Evolutionary conservation across 257 asterid species (phyloP), one percentile per base, ranked within the genome.

Genomic region (Salvia miltiorrhiza): DNA sequence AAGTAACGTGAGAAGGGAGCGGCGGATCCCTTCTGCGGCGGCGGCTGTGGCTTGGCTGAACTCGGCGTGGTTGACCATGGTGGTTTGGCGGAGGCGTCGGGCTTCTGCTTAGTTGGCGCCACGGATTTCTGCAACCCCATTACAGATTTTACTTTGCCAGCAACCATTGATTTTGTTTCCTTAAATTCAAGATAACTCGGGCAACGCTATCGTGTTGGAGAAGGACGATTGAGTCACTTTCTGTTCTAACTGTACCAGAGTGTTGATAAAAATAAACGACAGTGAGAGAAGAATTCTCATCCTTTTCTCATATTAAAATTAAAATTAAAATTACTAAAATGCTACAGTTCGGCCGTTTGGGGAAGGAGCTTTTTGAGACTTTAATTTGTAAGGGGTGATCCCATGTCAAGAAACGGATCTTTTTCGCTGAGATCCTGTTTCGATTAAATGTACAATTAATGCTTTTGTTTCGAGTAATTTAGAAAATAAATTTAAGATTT

Each of bases 101-200:
- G 81, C 49, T 75, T 84, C 14, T 80, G 71, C 55, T 84, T 91
- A 2, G 86, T 74, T 80, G 19, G 84, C 39, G 52, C 71, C 1
- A 89, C 80, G 6, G 91, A 76, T 76, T 82, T 92, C 39, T 84
- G 96, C 69, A 88, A 55, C n/a, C 94, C 97, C 88, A 90, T 90
- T n/a, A 77, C 87, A 1, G 83, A 65, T 76, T 90, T 90, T 16
- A 88, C 87, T 73, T 90, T 90, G 32, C 97, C 97, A 52, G 98
- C 97, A 23, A 85, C 97, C 98, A 92, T 92, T 53, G 70, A 75
- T 44, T 81, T 92, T 53, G 70, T 76, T 44, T 81, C 73, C 72
- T 63, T 37, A 26, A 49, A 65, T 41, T 24, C 16, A 71, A 69
- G 78, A 55, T 6, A 67, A n/a, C 54, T 41, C 16, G 45, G 9